A percentile compares a stretch with the other conserved stretches of the same genome.
These are phyloP conservation scores for Plenodomus lindquistii DNA, from an alignment of 2,329 filamentous ascomycete genomes.

Conservation along the genomic window DNA sequence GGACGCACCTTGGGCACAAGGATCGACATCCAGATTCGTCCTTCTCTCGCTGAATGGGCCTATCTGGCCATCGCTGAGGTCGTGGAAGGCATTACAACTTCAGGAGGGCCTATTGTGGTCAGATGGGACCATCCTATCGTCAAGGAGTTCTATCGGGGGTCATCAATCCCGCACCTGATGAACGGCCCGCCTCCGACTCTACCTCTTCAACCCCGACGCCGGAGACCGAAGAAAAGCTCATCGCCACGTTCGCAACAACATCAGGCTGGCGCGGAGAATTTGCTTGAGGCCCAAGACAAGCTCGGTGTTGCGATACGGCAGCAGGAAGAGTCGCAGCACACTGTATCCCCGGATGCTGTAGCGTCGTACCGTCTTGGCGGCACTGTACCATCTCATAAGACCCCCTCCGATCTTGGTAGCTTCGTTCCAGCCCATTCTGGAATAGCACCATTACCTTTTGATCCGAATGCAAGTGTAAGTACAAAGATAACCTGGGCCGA, in stretches of 20 bases:
- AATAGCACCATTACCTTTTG: too few relatives aligned
- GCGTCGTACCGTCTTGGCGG: too few relatives aligned
- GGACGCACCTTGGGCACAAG: not conserved
- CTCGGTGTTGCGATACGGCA: too few relatives aligned
- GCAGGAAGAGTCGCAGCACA: too few relatives aligned
- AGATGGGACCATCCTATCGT: not conserved
- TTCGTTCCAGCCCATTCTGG: too few relatives aligned
- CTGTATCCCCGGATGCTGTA: too few relatives aligned
- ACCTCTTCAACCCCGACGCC: not conserved
- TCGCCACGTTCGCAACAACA: not conserved
- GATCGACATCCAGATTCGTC: not conserved
- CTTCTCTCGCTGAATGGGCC: not conserved
- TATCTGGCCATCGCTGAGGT: not conserved
- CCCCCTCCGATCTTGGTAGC: too few relatives aligned
- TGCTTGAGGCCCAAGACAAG: too few relatives aligned
- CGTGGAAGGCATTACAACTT: not conserved
- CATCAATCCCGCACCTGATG: not conserved
- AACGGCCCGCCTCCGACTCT: not conserved
- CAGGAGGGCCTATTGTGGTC: not conserved
- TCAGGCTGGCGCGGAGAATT: too few relatives aligned
- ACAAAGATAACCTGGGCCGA: too few relatives aligned
- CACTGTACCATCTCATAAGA: too few relatives aligned
- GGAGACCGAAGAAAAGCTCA: not conserved
- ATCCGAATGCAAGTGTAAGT: too few relatives aligned
- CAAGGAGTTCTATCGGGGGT: not conserved